Evolutionary conservation across 495 filamentous ascomycete species (phyloP), one percentile per base, ranked within the genome.

Genomic region (Annulohypoxylon bovei): DNA sequence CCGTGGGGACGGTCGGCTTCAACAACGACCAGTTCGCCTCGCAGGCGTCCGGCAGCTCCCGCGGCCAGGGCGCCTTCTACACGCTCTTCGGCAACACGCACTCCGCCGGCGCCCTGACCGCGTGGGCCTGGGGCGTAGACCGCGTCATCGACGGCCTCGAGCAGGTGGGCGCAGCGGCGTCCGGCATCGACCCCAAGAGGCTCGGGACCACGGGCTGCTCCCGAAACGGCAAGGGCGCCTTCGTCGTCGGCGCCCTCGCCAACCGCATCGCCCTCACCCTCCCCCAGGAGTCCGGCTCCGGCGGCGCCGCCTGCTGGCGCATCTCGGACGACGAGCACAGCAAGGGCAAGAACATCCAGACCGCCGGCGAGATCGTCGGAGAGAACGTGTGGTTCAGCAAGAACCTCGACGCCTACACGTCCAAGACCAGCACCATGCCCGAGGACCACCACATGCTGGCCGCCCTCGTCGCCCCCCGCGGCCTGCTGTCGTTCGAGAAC

Each of bases 201-300:
- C 75, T 86, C 40, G 85, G 81, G 49, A 84, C 85, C 16, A 85
- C 83, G 2, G 85, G 84, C 8, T 87, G 84, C 72, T 85, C 82
- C 27, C 81, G 84, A 37, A 86, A 87, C 72, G 84, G 84, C 33
- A 86, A 87, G 76, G 85, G 85, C 33, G 83, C 85, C 44, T 80
- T 87, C 57, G 68, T 86, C 16, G 84, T 81, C 37, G 84, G 84
- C 7, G 85, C 84, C 0, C 72, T 87, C 27, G 83, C 84, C 40
- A 73, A 76, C 27, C 80, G 85, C 32, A 83, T 87, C 47, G 84
- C 83, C 1, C 79, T 86, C 16, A 86, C 84, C 9, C 74, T 86
- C 6, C 85, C 85, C 1, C 83, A 86, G 73, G 84, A 87, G 68
- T 82, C 80, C 0, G 85, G 84, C 12, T 79, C 82, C 0, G 85